phyloP scores from a whole-genome alignment of 2,329 filamentous ascomycete genomes.

The Aspergillus costaricaensis region DNA sequence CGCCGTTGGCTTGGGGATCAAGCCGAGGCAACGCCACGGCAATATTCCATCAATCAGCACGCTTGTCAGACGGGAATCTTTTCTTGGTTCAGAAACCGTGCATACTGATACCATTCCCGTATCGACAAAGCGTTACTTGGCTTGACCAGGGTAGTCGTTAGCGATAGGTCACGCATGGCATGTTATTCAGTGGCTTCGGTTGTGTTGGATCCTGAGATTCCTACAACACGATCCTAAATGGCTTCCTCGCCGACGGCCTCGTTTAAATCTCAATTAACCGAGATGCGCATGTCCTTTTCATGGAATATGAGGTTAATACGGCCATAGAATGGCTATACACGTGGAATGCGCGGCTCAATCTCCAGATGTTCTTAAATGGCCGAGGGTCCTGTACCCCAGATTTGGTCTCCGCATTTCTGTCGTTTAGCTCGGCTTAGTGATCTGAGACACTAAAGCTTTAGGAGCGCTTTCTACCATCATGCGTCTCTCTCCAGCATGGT shows the following conservation, averaged over 20 bases:
- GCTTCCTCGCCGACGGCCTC: background rate
- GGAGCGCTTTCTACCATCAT: slow-evolving; percentile 39
- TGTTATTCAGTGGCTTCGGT: slow-evolving; percentile 8
- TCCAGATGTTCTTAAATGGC: slow-evolving; percentile 26
- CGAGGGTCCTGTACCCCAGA: slow-evolving; percentile 20
- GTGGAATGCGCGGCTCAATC: slow-evolving; percentile 21
- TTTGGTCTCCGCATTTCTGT: slow-evolving; percentile 20
- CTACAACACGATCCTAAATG: background rate
- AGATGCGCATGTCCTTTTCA: background rate
- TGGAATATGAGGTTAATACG: background rate
- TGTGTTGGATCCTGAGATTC: background rate
- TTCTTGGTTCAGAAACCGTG: slow-evolving; percentile 6
- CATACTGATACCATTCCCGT: slow-evolving; percentile 12
- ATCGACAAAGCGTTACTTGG: slow-evolving; percentile 14
- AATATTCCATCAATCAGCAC: slow-evolving; percentile 29
- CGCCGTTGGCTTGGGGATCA: slow-evolving; percentile 19
- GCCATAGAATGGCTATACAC: slow-evolving; percentile 3
- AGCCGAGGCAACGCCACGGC: slow-evolving; percentile 17
- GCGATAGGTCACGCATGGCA: slow-evolving; percentile 12
- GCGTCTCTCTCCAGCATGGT: slow-evolving; percentile 59
- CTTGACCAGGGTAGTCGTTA: background rate
- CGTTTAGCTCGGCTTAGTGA: slow-evolving; percentile 3
- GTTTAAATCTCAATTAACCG: slow-evolving; percentile 3
- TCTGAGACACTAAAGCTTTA: background rate
- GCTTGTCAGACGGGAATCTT: slow-evolving; percentile 2